These are phyloP conservation scores for Purshia tridentata DNA, from an alignment of 306 rosid species.

Conservation along the genomic window DNA sequence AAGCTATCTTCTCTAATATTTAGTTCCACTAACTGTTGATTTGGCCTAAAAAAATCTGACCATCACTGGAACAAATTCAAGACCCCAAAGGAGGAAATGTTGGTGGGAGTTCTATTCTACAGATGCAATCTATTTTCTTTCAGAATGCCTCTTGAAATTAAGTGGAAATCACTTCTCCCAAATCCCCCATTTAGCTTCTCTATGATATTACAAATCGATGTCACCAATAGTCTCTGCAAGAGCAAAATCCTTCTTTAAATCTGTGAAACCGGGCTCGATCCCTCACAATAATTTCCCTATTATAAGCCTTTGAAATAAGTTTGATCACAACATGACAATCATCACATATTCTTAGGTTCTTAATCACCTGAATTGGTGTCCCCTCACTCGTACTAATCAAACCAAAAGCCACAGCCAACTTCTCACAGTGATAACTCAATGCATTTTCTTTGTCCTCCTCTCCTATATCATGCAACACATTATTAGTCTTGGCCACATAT, in stretches of 20 bases:
- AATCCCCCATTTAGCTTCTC: background rate
- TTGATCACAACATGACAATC: slow-evolving; percentile 80
- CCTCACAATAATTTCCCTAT: slow-evolving; percentile 73
- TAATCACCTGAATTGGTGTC: slow-evolving; percentile 71
- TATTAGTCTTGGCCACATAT: slow-evolving; percentile 58
- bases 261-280: slow-evolving; percentile 88
- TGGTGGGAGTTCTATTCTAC: background rate
- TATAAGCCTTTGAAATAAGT: slow-evolving; percentile 57
- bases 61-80: background rate
- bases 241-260: slow-evolving; percentile 70
- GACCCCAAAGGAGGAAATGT: background rate
- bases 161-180: background rate
- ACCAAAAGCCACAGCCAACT: slow-evolving; percentile 85
- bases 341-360: slow-evolving; percentile 83
- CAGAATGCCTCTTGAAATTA: background rate
- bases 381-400: slow-evolving; percentile 66
- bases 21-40: background rate
- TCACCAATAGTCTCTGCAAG: slow-evolving; percentile 93
- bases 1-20: background rate
- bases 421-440: slow-evolving; percentile 77
- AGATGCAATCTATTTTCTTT: background rate
- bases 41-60: background rate
- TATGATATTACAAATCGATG: background rate
- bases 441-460: slow-evolving; percentile 91
- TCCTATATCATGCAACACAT: slow-evolving; percentile 89